These are phyloP conservation scores for Ganoderma resinaceum DNA, from an alignment of 1,284 basidiomycete species.

Conservation along the genomic window DNA sequence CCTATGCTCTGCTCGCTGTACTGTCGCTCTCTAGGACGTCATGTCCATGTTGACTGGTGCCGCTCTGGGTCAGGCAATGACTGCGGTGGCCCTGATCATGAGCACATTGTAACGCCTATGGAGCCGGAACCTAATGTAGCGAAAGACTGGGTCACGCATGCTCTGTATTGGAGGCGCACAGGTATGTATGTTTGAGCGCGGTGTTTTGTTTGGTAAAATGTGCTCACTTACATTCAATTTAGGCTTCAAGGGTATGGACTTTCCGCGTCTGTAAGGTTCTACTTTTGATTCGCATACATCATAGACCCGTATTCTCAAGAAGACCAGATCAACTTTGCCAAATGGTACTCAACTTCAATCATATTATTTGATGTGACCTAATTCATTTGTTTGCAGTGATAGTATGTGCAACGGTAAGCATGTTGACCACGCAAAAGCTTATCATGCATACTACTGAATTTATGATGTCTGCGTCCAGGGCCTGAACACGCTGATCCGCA, in stretches of 20 bases:
- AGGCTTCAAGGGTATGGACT: conserved; percentile 47
- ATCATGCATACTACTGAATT: no score
- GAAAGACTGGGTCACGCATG: conserved; percentile 65
- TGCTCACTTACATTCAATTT: no score
- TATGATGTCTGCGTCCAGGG: no score
- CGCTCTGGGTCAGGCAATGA: conserved; percentile 44
- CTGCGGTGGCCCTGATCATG: conserved; percentile 52
- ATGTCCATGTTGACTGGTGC: conserved; percentile 66
- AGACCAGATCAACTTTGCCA: conserved; percentile 57
- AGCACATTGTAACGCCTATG: conserved; percentile 54
- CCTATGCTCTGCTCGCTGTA: conserved; percentile 70
- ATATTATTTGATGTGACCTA: no score
- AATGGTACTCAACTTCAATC: no score
- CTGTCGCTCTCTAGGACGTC: conserved; percentile 60
- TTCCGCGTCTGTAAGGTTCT: no score
- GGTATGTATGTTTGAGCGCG: conserved; percentile 48
- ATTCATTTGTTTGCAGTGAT: conserved; percentile 48
- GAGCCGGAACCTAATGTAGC: conserved; percentile 50
- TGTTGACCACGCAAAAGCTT: no score
- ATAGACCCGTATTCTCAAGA: conserved; percentile 65
- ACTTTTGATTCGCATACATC: neutral
- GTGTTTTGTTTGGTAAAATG: no score
- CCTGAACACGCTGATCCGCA: conserved; percentile 55
- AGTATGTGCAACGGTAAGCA: conserved; percentile 59
- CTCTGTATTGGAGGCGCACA: conserved; percentile 61